phyloP scores from a whole-genome alignment of 2,329 filamentous ascomycete species.

The Sordariomycetes sp. region DNA sequence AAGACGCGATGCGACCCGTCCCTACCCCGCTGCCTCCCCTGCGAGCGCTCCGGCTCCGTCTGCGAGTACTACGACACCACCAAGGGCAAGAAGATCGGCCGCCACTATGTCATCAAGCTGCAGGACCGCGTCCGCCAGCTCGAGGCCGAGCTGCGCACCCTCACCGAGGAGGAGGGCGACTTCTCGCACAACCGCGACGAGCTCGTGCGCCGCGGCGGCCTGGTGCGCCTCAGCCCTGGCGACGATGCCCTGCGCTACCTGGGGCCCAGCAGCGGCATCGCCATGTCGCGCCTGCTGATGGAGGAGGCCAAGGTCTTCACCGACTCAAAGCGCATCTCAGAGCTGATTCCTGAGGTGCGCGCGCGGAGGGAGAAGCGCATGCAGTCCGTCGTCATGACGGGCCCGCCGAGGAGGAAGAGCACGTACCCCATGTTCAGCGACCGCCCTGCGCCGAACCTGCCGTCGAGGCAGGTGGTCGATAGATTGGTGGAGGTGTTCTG shows the following conservation, averaged over 20 bases:
- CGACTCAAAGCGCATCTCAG: slow-evolving; percentile 80
- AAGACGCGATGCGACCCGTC: slow-evolving; percentile 95
- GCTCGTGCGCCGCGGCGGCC: slow-evolving; percentile 75
- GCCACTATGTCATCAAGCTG: slow-evolving; percentile 85
- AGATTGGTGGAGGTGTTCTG: slow-evolving; percentile 77
- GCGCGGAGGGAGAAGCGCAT: slow-evolving; percentile 38
- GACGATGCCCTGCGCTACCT: slow-evolving; percentile 83
- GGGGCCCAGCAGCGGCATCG: slow-evolving; percentile 88
- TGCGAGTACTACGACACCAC: slow-evolving; percentile 95
- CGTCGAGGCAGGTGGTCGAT: slow-evolving; percentile 62
- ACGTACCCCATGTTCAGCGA: slow-evolving; percentile 78
- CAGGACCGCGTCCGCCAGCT: slow-evolving; percentile 77
- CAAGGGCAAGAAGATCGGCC: slow-evolving; percentile 75
- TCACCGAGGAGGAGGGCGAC: slow-evolving; percentile 66
- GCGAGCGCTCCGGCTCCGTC: slow-evolving; percentile 78
- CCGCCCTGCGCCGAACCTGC: slow-evolving; percentile 65
- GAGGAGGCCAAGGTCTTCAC: slow-evolving; percentile 92
- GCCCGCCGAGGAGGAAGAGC: slow-evolving; percentile 62
- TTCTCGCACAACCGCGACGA: slow-evolving; percentile 66
- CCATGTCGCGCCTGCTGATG: slow-evolving; percentile 91
- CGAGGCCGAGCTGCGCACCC: slow-evolving; percentile 69
- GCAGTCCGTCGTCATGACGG: slow-evolving; percentile 48
- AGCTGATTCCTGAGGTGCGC: slow-evolving; percentile 70
- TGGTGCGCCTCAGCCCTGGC: slow-evolving; percentile 73
- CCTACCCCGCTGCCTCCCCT: slow-evolving; percentile 82